Percentiles rank a stretch among this genome's conserved stretches.
phyloP scores from a whole-genome alignment of 768 basidiomycete genomes.

The Suillus americanus region DNA sequence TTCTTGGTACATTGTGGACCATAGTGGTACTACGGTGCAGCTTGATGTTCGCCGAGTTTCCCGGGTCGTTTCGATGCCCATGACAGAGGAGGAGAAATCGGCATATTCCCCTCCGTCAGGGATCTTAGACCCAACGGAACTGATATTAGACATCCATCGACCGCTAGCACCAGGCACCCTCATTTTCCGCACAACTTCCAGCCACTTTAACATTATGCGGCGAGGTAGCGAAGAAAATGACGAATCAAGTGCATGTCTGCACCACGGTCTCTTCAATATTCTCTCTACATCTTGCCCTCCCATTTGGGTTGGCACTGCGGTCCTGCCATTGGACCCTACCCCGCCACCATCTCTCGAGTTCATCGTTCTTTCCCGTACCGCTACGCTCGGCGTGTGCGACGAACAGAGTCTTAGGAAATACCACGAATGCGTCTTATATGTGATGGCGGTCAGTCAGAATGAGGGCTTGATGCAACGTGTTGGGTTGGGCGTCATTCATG shows the following conservation, averaged over 20 bases:
- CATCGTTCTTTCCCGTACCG: conserved; percentile 19
- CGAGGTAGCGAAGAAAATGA: neutral
- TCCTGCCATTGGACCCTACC: neutral
- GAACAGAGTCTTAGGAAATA: conserved; percentile 5
- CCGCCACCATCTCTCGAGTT: conserved; percentile 14
- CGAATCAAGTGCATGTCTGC: neutral
- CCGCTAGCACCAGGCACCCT: neutral
- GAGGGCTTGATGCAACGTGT: conserved; percentile 18
- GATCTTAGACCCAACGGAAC: neutral
- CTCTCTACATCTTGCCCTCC: neutral
- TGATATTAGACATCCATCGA: neutral
- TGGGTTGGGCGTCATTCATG: conserved; percentile 19
- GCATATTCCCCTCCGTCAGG: neutral
- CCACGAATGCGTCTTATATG: conserved; percentile 18
- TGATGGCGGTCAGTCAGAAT: conserved; percentile 18
- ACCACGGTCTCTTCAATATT: neutral
- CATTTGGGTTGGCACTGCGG: neutral
- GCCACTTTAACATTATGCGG: neutral
- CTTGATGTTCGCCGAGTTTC: conserved; percentile 12
- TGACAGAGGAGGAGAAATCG: neutral
- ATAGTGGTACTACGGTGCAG: conserved; percentile 11
- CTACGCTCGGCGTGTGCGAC: conserved; percentile 7
- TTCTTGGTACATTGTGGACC: conserved; percentile 17
- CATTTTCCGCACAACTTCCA: neutral
- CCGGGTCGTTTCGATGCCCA: neutral